A percentile compares a stretch with the other conserved stretches of the same genome.
phyloP scores from a whole-genome alignment of 129 eudicot genomes.

The Glebionis coronaria region DNA sequence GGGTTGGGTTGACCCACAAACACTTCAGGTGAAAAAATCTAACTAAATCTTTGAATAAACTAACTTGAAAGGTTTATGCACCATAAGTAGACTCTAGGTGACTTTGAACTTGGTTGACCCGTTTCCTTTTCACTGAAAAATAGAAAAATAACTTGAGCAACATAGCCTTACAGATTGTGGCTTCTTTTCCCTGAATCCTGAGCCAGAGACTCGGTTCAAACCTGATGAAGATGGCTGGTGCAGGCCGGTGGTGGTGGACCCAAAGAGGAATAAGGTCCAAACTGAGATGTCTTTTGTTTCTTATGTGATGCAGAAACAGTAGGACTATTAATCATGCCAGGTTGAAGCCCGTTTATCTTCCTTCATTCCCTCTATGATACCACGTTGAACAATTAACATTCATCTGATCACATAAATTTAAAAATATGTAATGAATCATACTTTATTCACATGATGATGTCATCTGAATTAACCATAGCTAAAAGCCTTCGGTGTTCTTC shows the following conservation, averaged over 20 bases:
- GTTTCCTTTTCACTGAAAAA: neutral
- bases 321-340: constrained; percentile 50
- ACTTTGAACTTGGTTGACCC: neutral
- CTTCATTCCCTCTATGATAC: constrained; percentile 69
- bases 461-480: constrained; percentile 76
- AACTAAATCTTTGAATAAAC: neutral
- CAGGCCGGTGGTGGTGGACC: constrained; percentile 63
- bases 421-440: constrained; percentile 12
- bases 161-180: constrained; percentile 52
- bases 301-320: constrained; percentile 76
- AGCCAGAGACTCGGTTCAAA: constrained; percentile 58
- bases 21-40: neutral
- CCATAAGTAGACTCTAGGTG: too few relatives aligned
- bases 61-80: neutral
- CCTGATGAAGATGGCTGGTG: constrained; percentile 60
- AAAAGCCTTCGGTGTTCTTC: constrained; percentile 92
- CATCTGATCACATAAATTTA: neutral
- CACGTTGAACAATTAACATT: constrained; percentile 13
- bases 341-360: constrained; percentile 50
- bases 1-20: neutral
- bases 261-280: constrained; percentile 55
- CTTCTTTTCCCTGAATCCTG: too few relatives aligned
- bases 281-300: constrained; percentile 64
- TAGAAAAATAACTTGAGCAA: neutral
- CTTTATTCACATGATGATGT: constrained; percentile 75